phyloP scores from a whole-genome alignment of 495 filamentous ascomycete species.

The Aspergillus affinis region DNA sequence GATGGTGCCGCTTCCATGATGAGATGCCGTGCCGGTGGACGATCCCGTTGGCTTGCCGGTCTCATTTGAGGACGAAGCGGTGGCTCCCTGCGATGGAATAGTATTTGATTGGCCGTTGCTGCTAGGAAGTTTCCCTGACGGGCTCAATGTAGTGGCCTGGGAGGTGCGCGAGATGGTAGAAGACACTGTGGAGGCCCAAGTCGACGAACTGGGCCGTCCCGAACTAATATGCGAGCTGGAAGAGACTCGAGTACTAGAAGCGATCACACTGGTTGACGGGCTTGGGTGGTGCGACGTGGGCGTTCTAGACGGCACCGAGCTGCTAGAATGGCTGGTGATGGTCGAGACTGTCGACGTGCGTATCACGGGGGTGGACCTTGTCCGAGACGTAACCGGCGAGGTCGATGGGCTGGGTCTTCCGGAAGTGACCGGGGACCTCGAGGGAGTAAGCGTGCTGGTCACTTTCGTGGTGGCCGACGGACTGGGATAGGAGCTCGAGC shows the following conservation, averaged over 20 bases:
- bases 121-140: slow-evolving; percentile 7
- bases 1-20: slow-evolving; percentile 14
- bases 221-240: slow-evolving; percentile 12
- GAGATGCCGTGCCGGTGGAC: slow-evolving; percentile 4
- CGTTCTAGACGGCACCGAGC: slow-evolving; percentile 12
- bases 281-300: slow-evolving; percentile 11
- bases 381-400: not conserved
- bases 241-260: slow-evolving; percentile 6
- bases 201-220: not conserved
- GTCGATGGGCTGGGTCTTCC: not conserved
- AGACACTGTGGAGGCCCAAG: not conserved
- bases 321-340: not conserved
- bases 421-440: slow-evolving; percentile 2
- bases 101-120: slow-evolving; percentile 2
- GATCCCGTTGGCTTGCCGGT: slow-evolving; percentile 4
- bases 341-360: not conserved
- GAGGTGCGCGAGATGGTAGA: not conserved
- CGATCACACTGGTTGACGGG: slow-evolving; percentile 11
- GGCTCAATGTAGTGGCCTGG: not conserved
- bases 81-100: not conserved
- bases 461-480: slow-evolving; percentile 10
- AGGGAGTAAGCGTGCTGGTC: not conserved
- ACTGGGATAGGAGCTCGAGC: not conserved
- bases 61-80: slow-evolving; percentile 1
- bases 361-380: not conserved